Evolutionary conservation across 164 flowering plant species (phyloP).

Genomic region (Macadamia integrifolia): DNA sequence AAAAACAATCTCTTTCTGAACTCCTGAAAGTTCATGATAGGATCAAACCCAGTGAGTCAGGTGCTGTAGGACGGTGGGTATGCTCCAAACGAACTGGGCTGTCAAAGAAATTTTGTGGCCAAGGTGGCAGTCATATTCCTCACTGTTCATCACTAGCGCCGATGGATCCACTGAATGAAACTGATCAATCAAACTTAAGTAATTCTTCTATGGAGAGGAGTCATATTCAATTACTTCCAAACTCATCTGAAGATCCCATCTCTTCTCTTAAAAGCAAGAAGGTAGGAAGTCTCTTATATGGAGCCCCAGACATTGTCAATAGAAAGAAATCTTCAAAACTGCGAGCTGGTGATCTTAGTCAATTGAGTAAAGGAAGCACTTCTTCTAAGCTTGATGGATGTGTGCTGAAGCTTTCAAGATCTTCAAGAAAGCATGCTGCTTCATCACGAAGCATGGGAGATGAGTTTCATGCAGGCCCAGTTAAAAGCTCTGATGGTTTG

Average conservation of each 20-base stretch:
- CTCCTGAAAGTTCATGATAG: conserved; percentile 21
- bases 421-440: conserved; percentile 19
- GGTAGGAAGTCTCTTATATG: conserved; percentile 17
- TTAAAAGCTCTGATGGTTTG: conserved; percentile 8
- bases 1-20: conserved; percentile 20
- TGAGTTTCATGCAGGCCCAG: conserved; percentile 10
- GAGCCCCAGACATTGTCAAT: conserved; percentile 8
- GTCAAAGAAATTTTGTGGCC: conserved; percentile 29
- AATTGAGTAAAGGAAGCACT: conserved; percentile 13
- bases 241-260: conserved; percentile 13
- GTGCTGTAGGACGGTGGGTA: conserved; percentile 43
- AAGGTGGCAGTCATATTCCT: conserved; percentile 17
- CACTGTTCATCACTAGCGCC: conserved; percentile 15
- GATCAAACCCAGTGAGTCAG: conserved; percentile 25
- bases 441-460: conserved; percentile 21
- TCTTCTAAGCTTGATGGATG: conserved; percentile 13
- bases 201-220: conserved; percentile 20
- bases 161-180: conserved; percentile 21
- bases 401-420: conserved; percentile 11
- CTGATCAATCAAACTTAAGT: conserved; percentile 18
- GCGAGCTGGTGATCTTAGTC: conserved; percentile 14
- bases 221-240: conserved; percentile 8
- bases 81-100: conserved; percentile 50
- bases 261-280: conserved; percentile 28
- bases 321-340: conserved; percentile 20